Conservation (phyloP, 2,329 filamentous ascomycete genomes). For the Xylaria sp. region DNA sequence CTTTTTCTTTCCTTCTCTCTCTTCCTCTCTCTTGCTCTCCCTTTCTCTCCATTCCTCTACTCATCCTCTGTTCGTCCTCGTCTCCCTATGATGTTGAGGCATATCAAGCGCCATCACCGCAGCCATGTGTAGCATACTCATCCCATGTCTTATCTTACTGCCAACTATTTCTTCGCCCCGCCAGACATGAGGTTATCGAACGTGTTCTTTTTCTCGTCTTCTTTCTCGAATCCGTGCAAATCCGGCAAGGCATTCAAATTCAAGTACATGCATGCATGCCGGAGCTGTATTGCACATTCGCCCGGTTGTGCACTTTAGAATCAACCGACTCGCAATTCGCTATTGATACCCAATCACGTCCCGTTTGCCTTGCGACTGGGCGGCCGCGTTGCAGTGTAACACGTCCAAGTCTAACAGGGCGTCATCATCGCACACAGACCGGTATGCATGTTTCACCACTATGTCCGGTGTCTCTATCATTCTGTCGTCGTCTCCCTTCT, state of each 20-base stretch:
- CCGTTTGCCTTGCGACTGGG: conserved; percentile 23
- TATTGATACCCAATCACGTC: conserved; percentile 32
- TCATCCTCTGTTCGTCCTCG: background rate
- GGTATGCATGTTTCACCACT: conserved; percentile 34
- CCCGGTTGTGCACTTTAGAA: conserved; percentile 20
- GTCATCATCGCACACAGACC: conserved; percentile 21
- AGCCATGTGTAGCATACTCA: conserved; percentile 5
- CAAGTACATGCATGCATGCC: background rate
- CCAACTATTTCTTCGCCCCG: background rate
- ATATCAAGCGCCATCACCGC: conserved; percentile 19
- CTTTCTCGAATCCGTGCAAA: background rate
- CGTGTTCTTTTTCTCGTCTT: background rate
- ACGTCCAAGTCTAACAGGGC: conserved; percentile 17
- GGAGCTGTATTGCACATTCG: background rate
- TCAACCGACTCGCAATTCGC: conserved; percentile 12
- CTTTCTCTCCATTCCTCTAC: background rate
- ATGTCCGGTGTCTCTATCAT: conserved; percentile 18
- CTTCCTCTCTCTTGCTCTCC: background rate
- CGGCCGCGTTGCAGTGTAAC: conserved; percentile 31
- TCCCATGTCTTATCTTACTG: conserved; percentile 2
- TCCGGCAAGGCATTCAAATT: background rate
- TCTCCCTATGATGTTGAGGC: conserved; percentile 4
- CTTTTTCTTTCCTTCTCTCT: background rate
- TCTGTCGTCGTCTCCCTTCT: conserved; percentile 12
- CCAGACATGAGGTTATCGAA: conserved; percentile 7